Base-by-base conservation (phyloP, 1,139 yeast species). In the Eremothecium sinecaudum region DNA sequence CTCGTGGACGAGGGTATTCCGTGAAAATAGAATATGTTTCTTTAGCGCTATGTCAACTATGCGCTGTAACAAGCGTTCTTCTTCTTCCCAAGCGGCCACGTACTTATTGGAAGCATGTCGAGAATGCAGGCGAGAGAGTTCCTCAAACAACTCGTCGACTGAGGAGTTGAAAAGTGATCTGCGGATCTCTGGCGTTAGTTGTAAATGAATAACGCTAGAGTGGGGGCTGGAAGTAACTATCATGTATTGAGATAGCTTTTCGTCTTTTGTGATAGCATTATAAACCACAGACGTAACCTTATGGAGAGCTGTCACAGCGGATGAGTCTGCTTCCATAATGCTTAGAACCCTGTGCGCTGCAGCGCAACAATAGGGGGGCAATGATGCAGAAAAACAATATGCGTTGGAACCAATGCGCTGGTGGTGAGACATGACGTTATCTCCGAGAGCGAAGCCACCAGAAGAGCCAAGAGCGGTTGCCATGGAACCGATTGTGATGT, bases 371-470 rank as follows among this genome's bases (percentile, higher is more conserved):
- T 81, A 87, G 12, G 97, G 93, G 10, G 98, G 97, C 56, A 90
- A 71, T 2, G 96, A 75, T 7, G 99, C 99, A 53, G 94, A 80
- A 55, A 84, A 90, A 40, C 92, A 92, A 54, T 84, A 90, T 2
- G 95, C 95, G 46, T 71, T 68, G 7, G 94, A 82, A 20, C 86
- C 82, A 50, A 87, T 79, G 54, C 93, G 76, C 67, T 92, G 98
- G 61, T 90, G 95, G 48, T 79, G 81, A 28, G 87, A 75, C 87
- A 90, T 83, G 39, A 79, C 79, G 25, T 64, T 62, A 26, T 74
- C 79, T 40, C 97, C 98, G 17, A 83, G 83, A 55, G 94, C 90
- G 59, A 84, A 90, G 1, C 95, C 98, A 43, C 99, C 99, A 28
- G 92, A 78, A 7, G 93, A 69, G n/a, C 87, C 92, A 46, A 87